Evolutionary conservation across 352 stramenopile species (phyloP).

Genomic region (Pythium insidiosum): DNA sequence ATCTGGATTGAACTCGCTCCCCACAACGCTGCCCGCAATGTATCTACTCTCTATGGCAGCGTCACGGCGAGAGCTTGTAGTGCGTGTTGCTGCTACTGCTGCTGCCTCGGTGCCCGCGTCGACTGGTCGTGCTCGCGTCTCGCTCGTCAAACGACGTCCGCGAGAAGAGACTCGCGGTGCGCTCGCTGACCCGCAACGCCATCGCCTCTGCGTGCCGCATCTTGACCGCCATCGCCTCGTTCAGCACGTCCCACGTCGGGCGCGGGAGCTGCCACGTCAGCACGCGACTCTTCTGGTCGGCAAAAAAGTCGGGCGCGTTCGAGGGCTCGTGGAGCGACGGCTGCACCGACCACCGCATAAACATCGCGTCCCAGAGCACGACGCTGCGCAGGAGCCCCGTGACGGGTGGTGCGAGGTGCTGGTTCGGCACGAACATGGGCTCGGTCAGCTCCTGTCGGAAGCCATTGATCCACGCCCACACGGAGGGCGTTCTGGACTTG

Average conservation of each 20-base stretch:
- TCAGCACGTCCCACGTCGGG: constrained; percentile 37
- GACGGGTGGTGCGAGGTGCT: constrained; percentile 45
- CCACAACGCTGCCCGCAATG: too few relatives aligned
- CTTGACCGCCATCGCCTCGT: constrained; percentile 25
- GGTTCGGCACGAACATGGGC: constrained; percentile 34
- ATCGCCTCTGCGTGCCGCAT: constrained; percentile 7
- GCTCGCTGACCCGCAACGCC: neutral
- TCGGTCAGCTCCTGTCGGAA: constrained; percentile 58
- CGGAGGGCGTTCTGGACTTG: constrained; percentile 50
- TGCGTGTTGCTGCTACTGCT: too few relatives aligned
- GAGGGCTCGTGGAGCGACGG: constrained; percentile 37
- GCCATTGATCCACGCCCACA: constrained; percentile 82
- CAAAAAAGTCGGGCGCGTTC: constrained; percentile 34
- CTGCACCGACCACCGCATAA: constrained; percentile 69
- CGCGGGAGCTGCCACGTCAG: constrained; percentile 65
- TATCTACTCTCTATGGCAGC: too few relatives aligned
- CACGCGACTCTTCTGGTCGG: constrained; percentile 42
- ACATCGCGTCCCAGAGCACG: constrained; percentile 59
- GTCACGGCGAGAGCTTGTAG: too few relatives aligned
- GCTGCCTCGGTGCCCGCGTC: too few relatives aligned
- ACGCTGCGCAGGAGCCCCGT: constrained; percentile 58
- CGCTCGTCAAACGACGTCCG: too few relatives aligned
- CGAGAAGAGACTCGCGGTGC: too few relatives aligned
- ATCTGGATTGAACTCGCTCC: too few relatives aligned
- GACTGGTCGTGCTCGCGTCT: too few relatives aligned